phyloP scores from a whole-genome alignment of 2,329 filamentous ascomycete species.

The Phialophora macrospora region DNA sequence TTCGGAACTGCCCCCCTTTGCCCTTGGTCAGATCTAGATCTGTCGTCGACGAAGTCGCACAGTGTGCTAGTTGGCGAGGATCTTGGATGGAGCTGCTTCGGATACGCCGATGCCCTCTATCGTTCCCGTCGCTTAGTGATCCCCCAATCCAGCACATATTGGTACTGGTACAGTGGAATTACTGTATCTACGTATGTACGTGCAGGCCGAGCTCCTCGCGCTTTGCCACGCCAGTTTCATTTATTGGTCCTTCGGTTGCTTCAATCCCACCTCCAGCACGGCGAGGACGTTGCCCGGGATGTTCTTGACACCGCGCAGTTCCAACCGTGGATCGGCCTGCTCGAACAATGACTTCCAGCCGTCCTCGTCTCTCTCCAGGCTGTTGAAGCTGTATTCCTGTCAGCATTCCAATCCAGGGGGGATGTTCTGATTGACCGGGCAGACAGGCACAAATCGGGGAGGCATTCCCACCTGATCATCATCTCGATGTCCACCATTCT shows the following conservation, averaged over 20 bases:
- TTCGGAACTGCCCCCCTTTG: no score
- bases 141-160: no score
- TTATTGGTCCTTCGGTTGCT: neutral
- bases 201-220: no score
- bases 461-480: slow-evolving; percentile 32
- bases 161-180: no score
- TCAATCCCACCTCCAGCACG: slow-evolving; percentile 27
- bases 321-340: slow-evolving; percentile 29
- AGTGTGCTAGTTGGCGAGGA: no score
- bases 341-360: slow-evolving; percentile 34
- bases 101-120: no score
- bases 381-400: slow-evolving; percentile 21
- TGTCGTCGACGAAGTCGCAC: no score
- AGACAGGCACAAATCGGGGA: neutral
- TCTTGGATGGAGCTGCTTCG: no score
- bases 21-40: no score
- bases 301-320: slow-evolving; percentile 26
- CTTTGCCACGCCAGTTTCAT: neutral
- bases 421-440: neutral
- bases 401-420: neutral
- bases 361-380: slow-evolving; percentile 30
- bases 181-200: no score
- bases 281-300: slow-evolving; percentile 28
- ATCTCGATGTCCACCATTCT: slow-evolving; percentile 35
- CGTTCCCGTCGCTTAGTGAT: no score